Evolutionary conservation across 1,139 yeast genomes (phyloP), one percentile per base, ranked within the genome.

Genomic region (Geotrichum fermentans): DNA sequence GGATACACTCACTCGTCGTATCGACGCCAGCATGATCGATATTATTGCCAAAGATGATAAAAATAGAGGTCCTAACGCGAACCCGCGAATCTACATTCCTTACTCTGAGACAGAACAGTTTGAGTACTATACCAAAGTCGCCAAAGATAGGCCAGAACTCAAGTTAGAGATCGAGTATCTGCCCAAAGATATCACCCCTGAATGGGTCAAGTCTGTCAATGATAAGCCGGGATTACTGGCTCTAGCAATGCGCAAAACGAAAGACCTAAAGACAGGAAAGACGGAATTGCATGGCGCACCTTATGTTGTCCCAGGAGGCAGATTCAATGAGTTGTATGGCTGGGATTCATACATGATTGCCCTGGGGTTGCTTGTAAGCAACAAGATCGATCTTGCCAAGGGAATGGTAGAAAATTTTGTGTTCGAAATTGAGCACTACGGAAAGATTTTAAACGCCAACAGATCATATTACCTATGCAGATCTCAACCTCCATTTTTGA

Each of bases 261-360:
- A 24, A 11, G 75, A 73, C 54, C 79, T 82, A 1, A 62, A 66
- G n/a, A 68, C 73, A 1, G 78, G 78, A 53, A 71, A 72, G 47
- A 43, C 47, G 17, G 73, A 76, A 18, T 65, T 86, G 45, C 71
- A 77, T 39, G 87, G 88, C 29, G 82, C 79, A 61, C 96, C 96
- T 0, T 92, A 90, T 64, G 86, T 88, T 20, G 98, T 92, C 10
- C 98, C 98, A 0, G 98, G 98, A 14, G 98, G 98, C 18, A 73
- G 98, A 55, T 92, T 92, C 67, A 94, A 94, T 67, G 98, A 92
- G 67, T 75, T 89, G 50, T 92, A 92, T 61, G 98, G 98, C 7
- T 92, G 98, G 98, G 98, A 92, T 66, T 88, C 97, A 1, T 92
- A 92, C 64, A 85, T 94, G 83, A 92, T 85, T 63, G 79, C 95